Base-by-base conservation (phyloP, 805 yeast species). In the Candida awuae region DNA sequence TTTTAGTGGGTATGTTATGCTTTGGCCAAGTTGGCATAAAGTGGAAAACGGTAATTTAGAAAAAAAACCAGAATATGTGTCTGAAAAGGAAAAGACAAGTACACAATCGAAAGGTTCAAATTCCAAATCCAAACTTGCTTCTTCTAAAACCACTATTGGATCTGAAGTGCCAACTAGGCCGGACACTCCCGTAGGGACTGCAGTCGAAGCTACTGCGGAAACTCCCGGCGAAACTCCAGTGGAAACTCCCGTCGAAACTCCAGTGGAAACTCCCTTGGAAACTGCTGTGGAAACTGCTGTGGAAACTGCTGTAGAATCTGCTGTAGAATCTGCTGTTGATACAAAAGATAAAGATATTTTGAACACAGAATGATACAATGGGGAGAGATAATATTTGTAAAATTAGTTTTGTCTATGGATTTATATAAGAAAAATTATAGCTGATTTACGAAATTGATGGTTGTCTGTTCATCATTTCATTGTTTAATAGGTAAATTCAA, bases 1-100 rank as follows among this genome's bases (percentile, higher is more conserved):
- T 16, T 58, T 58, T 35, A 55, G 56, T 38, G 62, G 62, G 4
- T 52, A 40, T 43, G 45, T 46, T 17, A 45, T 51, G 30, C 39
- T 41, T 8, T 37, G 52, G 20, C 52, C 52, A 1, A 28, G 45
- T 8, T 57, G 61, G 62, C 38, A 40, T 16, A 36, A 36, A 18
- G 14, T 27, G 6, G 34, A 39, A n/a, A 45, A 41, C 6, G 41
- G 39, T 28, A 32, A 18, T 10, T 32, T 29, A 13, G 29, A 26
- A 8, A 41, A 14, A 12, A 35, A 35, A 12, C n/a, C 26, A 13
- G 35, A 29, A 27, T 13, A 17, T 16, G 37, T 34, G 16, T 14
- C 10, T 14, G 34, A 17, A 18, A 18, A 20, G n/a, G 34, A 20
- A 23, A 31, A 29, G 19, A 18, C 17, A 22, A 18, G 13, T 26